phyloP scores from a whole-genome alignment of 2,329 filamentous ascomycete species.

The Ophiostoma sp. region DNA sequence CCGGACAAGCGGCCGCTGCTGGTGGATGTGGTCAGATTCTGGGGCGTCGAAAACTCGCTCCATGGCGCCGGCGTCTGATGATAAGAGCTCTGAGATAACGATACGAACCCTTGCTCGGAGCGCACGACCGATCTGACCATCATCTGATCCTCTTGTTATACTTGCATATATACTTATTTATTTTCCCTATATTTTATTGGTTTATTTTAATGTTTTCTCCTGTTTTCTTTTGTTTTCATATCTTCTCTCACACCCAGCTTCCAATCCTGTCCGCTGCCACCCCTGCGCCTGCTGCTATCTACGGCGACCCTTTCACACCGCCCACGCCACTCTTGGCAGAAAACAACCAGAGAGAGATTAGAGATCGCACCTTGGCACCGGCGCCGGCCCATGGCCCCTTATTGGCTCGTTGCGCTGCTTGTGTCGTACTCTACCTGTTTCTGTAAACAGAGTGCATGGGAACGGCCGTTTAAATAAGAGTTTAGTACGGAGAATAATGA shows the following conservation, averaged over 20 bases:
- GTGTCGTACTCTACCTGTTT: not conserved
- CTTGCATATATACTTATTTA: no score
- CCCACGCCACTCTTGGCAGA: conserved; percentile 11
- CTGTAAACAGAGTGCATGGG: not conserved
- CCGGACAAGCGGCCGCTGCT: not conserved
- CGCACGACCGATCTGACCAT: no score
- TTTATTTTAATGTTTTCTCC: no score
- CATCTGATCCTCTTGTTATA: no score
- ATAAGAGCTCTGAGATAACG: no score
- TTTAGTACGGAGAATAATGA: no score
- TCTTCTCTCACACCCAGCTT: no score
- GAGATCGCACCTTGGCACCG: not conserved
- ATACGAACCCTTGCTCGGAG: no score
- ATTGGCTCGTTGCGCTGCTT: conserved; percentile 2
- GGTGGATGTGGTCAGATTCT: not conserved
- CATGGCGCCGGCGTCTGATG: no score
- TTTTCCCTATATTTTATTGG: no score
- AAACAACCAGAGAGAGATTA: not conserved
- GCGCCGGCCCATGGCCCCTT: not conserved
- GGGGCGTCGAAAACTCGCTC: not conserved
- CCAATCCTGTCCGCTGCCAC: no score
- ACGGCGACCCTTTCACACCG: not conserved
- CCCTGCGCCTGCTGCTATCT: not conserved
- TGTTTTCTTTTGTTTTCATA: not conserved
- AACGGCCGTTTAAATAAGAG: no score